Conservation (phyloP, 345 rosid genomes). For the Litchi chinensis region DNA sequence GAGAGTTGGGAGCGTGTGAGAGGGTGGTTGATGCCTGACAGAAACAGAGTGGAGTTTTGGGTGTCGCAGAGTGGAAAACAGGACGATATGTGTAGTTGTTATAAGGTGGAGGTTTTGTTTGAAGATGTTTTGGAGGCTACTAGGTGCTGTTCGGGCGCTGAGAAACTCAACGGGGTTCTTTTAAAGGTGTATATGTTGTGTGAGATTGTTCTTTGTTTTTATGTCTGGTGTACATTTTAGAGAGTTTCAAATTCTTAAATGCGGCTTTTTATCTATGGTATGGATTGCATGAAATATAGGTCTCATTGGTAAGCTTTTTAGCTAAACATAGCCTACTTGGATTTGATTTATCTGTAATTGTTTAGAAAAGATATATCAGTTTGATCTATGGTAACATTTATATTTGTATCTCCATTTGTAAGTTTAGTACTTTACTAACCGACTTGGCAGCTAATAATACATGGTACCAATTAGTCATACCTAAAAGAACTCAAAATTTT, state of each 20-base stretch:
- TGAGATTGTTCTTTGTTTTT: not conserved
- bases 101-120: slow-evolving; percentile 62
- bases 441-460: not conserved
- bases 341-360: too few relatives aligned
- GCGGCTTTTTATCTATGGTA: too few relatives aligned
- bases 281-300: not conserved
- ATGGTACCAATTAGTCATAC: not conserved
- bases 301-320: not conserved
- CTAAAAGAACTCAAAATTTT: not conserved
- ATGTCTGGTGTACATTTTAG: slow-evolving; percentile 10
- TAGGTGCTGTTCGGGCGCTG: slow-evolving; percentile 41
- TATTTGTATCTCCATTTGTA: not conserved
- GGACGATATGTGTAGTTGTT: slow-evolving; percentile 30
- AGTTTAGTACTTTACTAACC: not conserved
- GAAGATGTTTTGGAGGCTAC: slow-evolving; percentile 76
- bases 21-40: slow-evolving; percentile 85
- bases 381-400: too few relatives aligned
- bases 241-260: too few relatives aligned
- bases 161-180: slow-evolving; percentile 53
- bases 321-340: not conserved
- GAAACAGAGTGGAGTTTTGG: slow-evolving; percentile 75
- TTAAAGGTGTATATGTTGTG: slow-evolving; percentile 46
- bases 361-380: not conserved
- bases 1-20: slow-evolving; percentile 68
- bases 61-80: slow-evolving; percentile 30